Conservation (phyloP, 352 stramenopile species). For the Globisporangium paroecandrum region DNA sequence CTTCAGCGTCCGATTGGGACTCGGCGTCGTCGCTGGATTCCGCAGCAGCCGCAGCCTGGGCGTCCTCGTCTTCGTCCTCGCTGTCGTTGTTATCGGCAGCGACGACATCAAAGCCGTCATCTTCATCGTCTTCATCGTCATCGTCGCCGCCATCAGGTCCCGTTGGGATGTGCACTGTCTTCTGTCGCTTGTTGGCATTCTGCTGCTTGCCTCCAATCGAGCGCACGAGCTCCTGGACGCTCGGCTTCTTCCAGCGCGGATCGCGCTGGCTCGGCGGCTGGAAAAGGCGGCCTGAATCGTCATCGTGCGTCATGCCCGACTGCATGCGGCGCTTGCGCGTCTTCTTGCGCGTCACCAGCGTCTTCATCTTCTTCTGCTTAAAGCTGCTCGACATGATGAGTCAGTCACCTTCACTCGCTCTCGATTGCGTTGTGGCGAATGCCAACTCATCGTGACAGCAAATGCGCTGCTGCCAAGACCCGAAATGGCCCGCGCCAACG, state of each 20-base stretch:
- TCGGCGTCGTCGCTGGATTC: constrained; percentile 18
- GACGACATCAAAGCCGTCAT: constrained; percentile 21
- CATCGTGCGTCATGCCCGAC: constrained; percentile 53
- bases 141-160: not conserved
- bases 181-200: constrained; percentile 32
- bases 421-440: not conserved
- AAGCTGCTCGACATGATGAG: constrained; percentile 71
- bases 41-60: constrained; percentile 10
- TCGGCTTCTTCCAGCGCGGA: constrained; percentile 73
- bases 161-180: constrained; percentile 20
- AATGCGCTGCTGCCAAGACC: too few relatives aligned
- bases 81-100: constrained; percentile 20
- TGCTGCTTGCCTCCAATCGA: constrained; percentile 20
- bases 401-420: not conserved
- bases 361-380: constrained; percentile 85
- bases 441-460: not conserved
- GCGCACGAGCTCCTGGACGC: constrained; percentile 34
- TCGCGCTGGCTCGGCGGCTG: constrained; percentile 68
- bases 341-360: constrained; percentile 72
- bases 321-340: constrained; percentile 72
- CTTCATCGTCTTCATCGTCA: constrained; percentile 13
- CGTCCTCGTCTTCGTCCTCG: constrained; percentile 17
- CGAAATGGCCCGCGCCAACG: too few relatives aligned
- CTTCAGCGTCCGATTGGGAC: constrained; percentile 17
- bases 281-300: constrained; percentile 66